Percentiles rank a stretch among this genome's conserved stretches.
These are phyloP conservation scores for Suillus variegatus DNA, from an alignment of 768 basidiomycete species.

Conservation along the genomic window DNA sequence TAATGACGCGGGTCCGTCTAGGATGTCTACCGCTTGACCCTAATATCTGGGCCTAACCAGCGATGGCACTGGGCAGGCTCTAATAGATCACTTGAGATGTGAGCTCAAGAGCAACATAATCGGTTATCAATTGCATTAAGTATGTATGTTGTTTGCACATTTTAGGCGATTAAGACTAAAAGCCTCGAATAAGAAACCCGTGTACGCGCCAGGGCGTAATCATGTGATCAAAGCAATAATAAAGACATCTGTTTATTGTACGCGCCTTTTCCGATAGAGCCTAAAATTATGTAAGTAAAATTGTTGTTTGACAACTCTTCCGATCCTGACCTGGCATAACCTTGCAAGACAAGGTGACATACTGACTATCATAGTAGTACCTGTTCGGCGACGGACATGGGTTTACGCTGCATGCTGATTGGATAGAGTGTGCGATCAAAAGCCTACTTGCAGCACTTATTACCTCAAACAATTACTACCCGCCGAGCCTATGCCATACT, in stretches of 20 bases:
- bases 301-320: too few species aligned
- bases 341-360: background rate
- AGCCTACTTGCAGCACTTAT: too few species aligned
- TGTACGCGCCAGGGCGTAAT: background rate
- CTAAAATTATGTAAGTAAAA: too few species aligned
- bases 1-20: background rate
- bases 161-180: background rate
- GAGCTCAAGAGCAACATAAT: background rate
- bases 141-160: background rate
- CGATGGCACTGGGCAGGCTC: background rate
- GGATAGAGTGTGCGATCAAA: background rate
- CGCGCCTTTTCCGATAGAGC: conserved; percentile 24
- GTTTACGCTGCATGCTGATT: background rate
- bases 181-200: background rate
- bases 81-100: too few species aligned
- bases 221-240: background rate
- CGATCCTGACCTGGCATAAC: background rate
- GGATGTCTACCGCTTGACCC: background rate
- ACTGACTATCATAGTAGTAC: too few species aligned
- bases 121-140: background rate
- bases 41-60: background rate
- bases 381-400: too few species aligned
- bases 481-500: too few species aligned
- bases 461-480: too few species aligned
- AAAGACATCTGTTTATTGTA: conserved; percentile 9